phyloP scores from a whole-genome alignment of 352 stramenopile genomes.

The Globisporangium cederbergense region DNA sequence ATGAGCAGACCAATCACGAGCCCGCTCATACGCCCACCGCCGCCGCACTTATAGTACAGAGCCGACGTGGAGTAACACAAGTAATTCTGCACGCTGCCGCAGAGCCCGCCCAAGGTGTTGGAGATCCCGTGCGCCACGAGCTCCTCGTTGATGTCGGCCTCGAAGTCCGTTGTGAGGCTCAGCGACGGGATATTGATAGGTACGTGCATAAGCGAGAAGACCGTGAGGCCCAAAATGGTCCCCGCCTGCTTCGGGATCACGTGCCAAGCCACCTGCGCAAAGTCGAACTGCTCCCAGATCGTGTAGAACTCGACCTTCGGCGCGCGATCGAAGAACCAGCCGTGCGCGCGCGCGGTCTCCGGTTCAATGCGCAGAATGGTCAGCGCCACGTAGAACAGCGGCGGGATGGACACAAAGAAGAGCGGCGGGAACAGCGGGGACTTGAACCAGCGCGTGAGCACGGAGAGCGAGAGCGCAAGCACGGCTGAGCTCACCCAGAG shows the following conservation, averaged over 20 bases:
- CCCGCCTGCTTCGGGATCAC: constrained; percentile 72
- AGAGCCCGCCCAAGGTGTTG: constrained; percentile 84
- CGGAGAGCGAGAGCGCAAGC: constrained; percentile 43
- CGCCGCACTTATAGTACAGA: constrained; percentile 88
- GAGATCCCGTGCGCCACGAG: constrained; percentile 91
- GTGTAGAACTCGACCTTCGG: constrained; percentile 70
- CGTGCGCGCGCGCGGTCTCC: constrained; percentile 52
- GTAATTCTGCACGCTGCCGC: constrained; percentile 90
- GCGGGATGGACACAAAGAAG: constrained; percentile 79
- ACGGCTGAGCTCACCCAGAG: constrained; percentile 66
- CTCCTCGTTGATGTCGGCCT: constrained; percentile 93
- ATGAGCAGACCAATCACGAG: constrained; percentile 66
- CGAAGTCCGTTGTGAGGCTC: constrained; percentile 75
- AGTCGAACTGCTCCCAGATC: constrained; percentile 74
- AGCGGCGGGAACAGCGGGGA: constrained; percentile 71
- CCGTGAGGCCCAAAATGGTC: constrained; percentile 82
- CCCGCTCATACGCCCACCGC: constrained; percentile 57
- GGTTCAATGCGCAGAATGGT: constrained; percentile 43
- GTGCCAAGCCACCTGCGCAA: constrained; percentile 57
- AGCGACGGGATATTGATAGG: constrained; percentile 94
- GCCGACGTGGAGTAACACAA: constrained; percentile 86
- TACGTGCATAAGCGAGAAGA: constrained; percentile 95
- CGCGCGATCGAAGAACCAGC: constrained; percentile 75
- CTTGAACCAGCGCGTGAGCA: constrained; percentile 53
- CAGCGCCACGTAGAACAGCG: constrained; percentile 73